A percentile compares a stretch with the other conserved stretches of the same genome.
Conservation (phyloP, 2,329 filamentous ascomycete species). For the Xylaria sp. region DNA sequence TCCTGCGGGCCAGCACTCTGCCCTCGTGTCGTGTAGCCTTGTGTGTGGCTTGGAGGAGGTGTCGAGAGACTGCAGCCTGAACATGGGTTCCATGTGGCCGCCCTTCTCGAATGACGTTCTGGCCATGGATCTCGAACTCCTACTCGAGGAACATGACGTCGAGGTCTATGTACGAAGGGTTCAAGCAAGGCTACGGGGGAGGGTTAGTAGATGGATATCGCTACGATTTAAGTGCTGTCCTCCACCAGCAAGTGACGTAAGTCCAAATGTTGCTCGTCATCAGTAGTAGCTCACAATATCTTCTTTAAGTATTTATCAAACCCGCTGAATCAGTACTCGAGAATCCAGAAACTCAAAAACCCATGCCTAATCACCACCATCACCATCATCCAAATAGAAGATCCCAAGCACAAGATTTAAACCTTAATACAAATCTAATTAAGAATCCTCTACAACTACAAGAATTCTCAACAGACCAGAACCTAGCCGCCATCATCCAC, state of each 20-base stretch:
- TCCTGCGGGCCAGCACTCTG: slow-evolving; percentile 35
- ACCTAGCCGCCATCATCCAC: slow-evolving; percentile 45
- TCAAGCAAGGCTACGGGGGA: slow-evolving; percentile 25
- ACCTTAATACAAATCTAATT: slow-evolving; percentile 35
- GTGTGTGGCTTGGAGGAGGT: slow-evolving; percentile 42
- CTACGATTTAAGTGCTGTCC: not conserved
- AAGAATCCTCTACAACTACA: slow-evolving; percentile 36
- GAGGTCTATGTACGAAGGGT: slow-evolving; percentile 38
- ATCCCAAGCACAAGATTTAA: slow-evolving; percentile 17
- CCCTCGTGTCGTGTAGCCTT: slow-evolving; percentile 40
- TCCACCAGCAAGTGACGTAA: slow-evolving; percentile 46
- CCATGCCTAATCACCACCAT: slow-evolving; percentile 38
- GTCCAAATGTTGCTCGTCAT: slow-evolving; percentile 28
- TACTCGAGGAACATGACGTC: slow-evolving; percentile 47
- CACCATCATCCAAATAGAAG: slow-evolving; percentile 19
- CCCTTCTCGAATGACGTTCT: slow-evolving; percentile 46
- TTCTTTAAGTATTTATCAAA: slow-evolving; percentile 36
- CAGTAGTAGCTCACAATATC: slow-evolving; percentile 18
- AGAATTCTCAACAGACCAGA: slow-evolving; percentile 42
- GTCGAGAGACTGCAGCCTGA: slow-evolving; percentile 26
- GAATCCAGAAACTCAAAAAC: slow-evolving; percentile 12
- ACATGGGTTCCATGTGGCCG: slow-evolving; percentile 40
- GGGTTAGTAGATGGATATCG: slow-evolving; percentile 9
- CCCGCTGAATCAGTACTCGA: slow-evolving; percentile 27
- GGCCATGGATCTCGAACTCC: slow-evolving; percentile 19